Evolutionary conservation across 1,139 yeast genomes (phyloP), one percentile per base, ranked within the genome.

Genomic region (Candida frijolesensis): DNA sequence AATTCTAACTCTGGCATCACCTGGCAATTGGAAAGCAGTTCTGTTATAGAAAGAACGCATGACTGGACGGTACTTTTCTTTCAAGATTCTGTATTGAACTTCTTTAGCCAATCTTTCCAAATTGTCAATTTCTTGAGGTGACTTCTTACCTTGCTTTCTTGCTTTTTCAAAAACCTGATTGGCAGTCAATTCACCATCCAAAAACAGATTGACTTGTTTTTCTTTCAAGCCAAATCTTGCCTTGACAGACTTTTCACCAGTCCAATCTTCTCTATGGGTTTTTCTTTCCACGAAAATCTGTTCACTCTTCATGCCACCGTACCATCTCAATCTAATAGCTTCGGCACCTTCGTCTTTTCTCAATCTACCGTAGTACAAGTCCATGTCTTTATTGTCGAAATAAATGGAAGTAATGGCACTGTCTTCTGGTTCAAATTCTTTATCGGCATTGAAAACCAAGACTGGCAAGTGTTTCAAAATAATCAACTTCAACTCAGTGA

Each of bases 251-350:
- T 92, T 92, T 70, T 94, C 99, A 62, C 99, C 99, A 2, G 99
- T 94, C 99, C 99, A 94, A 72, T 94, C 99, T 70, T 94, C 99
- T 70, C 99, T 83, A 66, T 94, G 99, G 12, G 99, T 94, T 70
- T 94, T 94, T 70, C 99, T 84, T 72, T 94, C 99, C 35, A 94
- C 96, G 59, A 94, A 94, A 51, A 94, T 90, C 48, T 89, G 89
- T 59, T 92, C 97, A 3, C 94, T 82, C 53, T 83, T 80, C 99
- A 94, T 92, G 49, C 97, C 97, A 65, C 99, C 99, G 66, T 94
- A 94, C 99, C 99, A 94, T 76, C 99, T 85, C 66, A 94, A 79
- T 74, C 99, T 86, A 60, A 94, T 91, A 19, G 99, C 99, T 71
- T 94, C 99, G 9, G 99, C 99, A 67, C 99, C 99, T 76, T 94